A percentile compares a stretch with the other conserved stretches of the same genome.
phyloP scores from a whole-genome alignment of 805 yeast species.

The Starmerella scarabaei region DNA sequence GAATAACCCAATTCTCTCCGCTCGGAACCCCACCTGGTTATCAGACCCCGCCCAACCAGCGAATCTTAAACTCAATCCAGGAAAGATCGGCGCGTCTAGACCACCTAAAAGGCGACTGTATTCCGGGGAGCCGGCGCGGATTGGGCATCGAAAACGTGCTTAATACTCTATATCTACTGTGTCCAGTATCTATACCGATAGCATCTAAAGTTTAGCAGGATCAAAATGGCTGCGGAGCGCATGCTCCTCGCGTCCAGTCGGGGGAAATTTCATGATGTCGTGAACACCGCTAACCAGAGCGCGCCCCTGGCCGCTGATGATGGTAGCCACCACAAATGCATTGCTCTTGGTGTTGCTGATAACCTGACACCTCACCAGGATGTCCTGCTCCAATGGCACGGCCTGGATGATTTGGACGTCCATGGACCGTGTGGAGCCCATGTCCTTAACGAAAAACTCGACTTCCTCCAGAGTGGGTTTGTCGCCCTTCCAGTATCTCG shows the following conservation, averaged over 20 bases:
- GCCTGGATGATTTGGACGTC: conserved; percentile 24
- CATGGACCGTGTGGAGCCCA: conserved; percentile 24
- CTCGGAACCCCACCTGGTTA: no score
- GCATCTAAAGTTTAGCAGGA: neutral
- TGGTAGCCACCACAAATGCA: conserved; percentile 15
- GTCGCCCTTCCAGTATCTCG: conserved; percentile 18
- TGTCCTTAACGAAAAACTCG: conserved; percentile 4
- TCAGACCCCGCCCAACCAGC: no score
- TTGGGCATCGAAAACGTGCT: no score
- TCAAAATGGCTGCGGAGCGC: neutral
- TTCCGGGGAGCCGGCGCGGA: no score
- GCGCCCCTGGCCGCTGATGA: conserved; percentile 18
- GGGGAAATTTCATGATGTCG: conserved; percentile 22
- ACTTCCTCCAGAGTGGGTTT: conserved; percentile 16
- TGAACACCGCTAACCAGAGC: conserved; percentile 22
- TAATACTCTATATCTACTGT: no score
- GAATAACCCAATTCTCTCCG: no score
- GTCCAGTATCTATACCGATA: no score
- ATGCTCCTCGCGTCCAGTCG: neutral
- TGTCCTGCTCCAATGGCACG: conserved; percentile 20
- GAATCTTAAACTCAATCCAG: no score
- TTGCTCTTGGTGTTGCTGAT: conserved; percentile 23
- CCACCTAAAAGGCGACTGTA: no score
- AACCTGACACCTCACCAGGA: conserved; percentile 19
- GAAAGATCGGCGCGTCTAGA: no score